Evolutionary conservation across 495 filamentous ascomycete genomes (phyloP).

Genomic region (Aspergillus cavernicola): DNA sequence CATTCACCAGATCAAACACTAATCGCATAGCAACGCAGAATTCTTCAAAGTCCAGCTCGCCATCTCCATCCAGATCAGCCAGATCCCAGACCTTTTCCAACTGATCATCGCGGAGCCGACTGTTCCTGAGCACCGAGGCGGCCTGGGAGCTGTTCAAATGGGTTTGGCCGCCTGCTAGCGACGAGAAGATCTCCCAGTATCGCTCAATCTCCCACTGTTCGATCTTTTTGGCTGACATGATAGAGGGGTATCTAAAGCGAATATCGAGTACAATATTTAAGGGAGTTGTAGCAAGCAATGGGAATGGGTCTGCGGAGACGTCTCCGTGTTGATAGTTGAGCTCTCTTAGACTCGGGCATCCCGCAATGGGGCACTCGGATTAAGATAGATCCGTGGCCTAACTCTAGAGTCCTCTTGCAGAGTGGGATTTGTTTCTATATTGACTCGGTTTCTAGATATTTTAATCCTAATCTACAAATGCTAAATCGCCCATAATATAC

Average conservation of each 20-base stretch:
- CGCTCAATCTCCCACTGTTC: slow-evolving; percentile 94
- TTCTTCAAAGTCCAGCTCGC: slow-evolving; percentile 96
- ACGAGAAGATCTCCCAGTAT: slow-evolving; percentile 98
- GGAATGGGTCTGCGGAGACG: slow-evolving; percentile 1
- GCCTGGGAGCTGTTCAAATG: slow-evolving; percentile 88
- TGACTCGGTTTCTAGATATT: background rate
- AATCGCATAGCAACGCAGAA: slow-evolving; percentile 98
- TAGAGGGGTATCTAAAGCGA: slow-evolving; percentile 17
- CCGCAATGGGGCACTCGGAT: slow-evolving; percentile 22
- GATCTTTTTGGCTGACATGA: slow-evolving; percentile 76
- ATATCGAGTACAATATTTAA: too few species aligned
- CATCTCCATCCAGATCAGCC: slow-evolving; percentile 93
- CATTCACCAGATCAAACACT: slow-evolving; percentile 95
- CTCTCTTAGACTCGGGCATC: slow-evolving; percentile 14
- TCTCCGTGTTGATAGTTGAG: slow-evolving; percentile 12
- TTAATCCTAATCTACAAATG: background rate
- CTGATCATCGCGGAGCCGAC: slow-evolving; percentile 86
- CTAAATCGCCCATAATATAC: background rate
- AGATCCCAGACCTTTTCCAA: slow-evolving; percentile 97
- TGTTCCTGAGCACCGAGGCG: slow-evolving; percentile 93
- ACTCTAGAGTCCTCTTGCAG: too few species aligned
- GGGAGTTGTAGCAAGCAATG: slow-evolving; percentile 11
- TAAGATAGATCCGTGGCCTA: slow-evolving; percentile 22
- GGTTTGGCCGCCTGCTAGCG: slow-evolving; percentile 71
- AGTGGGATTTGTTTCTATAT: too few species aligned